Evolutionary conservation across 768 basidiomycete genomes (phyloP), one percentile per base, ranked within the genome.

Genomic region (Tylopilus vinaceipallidus): DNA sequence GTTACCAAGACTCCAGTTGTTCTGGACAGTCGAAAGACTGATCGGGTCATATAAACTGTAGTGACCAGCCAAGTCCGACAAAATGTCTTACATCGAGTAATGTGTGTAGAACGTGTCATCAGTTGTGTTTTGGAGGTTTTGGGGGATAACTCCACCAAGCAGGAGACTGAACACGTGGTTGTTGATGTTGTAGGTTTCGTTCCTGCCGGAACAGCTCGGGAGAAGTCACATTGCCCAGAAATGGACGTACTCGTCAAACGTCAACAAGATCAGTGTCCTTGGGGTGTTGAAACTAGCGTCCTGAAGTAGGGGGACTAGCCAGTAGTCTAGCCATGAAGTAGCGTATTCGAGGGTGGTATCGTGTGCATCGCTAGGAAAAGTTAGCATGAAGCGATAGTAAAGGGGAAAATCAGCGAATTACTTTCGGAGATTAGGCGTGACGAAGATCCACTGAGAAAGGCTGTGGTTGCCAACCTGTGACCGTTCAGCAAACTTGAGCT

Each of bases 21-120:
- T 73, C 65, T 83, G 62, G 23, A 83, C 27, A 29, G 82, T 80
- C 12, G 76, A 73, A 42, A 84, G 69, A 26, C 67, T 67, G 6
- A 26, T 16, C 32, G 10, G 10, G 43, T 42, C 35, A 29, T 27
- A 32, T 51, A 10, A 62, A 38, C 16, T 22, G 45, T 22, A 11
- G 13, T n/a, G n/a, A n/a, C n/a, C n/a, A n/a, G n/a, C n/a, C n/a
- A n/a, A n/a, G n/a, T n/a, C n/a, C n/a, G n/a, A n/a, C n/a, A n/a
- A n/a, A n/a, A n/a, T n/a, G n/a, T n/a, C 65, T 62, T 40, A 68
- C 38, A 66, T 58, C 3, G 81, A 82, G 66, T 83, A 84, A 63
- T 86, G 83, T 1, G 77, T 77, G 64, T 85, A 84, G 67, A 75
- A 82, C 6, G 72, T 77, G 37, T 62, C 27, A 65, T 86, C 83